Evolutionary conservation across 2,329 filamentous ascomycete genomes (phyloP), one percentile per base, ranked within the genome.

Genomic region (Aspergillus sp.): DNA sequence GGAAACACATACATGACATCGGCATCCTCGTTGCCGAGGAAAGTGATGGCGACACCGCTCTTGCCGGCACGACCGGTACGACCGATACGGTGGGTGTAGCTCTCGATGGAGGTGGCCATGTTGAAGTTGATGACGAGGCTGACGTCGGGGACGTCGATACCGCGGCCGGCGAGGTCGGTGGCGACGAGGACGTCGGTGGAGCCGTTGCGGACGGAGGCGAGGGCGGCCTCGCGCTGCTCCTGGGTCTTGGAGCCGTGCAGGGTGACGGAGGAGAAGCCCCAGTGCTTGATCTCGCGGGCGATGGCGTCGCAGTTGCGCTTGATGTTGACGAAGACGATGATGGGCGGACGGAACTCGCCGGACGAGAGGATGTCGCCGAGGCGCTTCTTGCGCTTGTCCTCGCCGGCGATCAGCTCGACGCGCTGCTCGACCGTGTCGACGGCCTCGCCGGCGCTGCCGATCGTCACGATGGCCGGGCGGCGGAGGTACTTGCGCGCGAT

Each of bases 251-350:
- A 90, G 58, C 94, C 93, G 76, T 99, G 94, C 29, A 99, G 78
- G 0, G 93, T 97, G 64, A 96, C 92, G 6, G 88, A 85, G 17
- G 85, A 89, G 80, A 91, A 94, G 63, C 94, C 94, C 86, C 94
- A 94, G 48, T 88, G 83, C 69, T 96, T 94, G 78, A 99, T 94
- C 68, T 97, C 93, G 56, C 90, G 84, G 3, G 93, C 93, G 45
- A 99, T 88, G 54, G 91, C 89, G 71, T 99, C 94, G 77, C 93
- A 97, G 77, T 97, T 97, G 64, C 92, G 89, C 77, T 97, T 97
- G 85, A 97, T 97, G 74, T 99, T 99, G 83, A 99, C 94, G 71
- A 99, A 99, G 58, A 99, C 92, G 64, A 99, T 99, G 71, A 99
- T 96, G 14, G 94, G 94, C 7, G 93, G 84, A 6, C 83, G 80